These are phyloP conservation scores for Nemania sp. DNA, from an alignment of 2,329 filamentous ascomycete genomes.

Conservation along the genomic window DNA sequence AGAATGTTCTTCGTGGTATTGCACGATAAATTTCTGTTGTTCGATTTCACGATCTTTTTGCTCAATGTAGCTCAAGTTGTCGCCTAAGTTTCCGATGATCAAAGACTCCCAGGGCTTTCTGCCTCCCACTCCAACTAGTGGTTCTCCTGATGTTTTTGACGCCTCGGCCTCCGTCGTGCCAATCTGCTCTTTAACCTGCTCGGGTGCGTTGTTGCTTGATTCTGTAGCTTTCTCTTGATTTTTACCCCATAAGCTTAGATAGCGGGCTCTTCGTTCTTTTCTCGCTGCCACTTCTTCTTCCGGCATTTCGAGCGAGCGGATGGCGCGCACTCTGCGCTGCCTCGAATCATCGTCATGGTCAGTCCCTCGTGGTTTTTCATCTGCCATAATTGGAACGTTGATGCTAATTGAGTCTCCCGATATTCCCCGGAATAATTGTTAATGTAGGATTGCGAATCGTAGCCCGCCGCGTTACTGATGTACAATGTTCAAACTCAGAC, in stretches of 20 bases:
- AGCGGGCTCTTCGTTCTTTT: constrained; percentile 27
- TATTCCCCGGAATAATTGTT: background rate
- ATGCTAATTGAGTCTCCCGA: background rate
- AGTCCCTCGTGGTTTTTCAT: background rate
- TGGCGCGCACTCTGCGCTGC: constrained; percentile 7
- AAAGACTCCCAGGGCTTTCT: constrained; percentile 39
- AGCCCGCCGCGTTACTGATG: background rate
- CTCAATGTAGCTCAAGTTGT: constrained; percentile 45
- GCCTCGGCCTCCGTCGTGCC: background rate
- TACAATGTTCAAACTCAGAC: constrained; percentile 23
- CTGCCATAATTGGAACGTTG: constrained; percentile 8
- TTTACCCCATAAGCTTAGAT: constrained; percentile 9
- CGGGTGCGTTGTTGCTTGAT: constrained; percentile 5
- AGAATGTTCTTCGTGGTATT: constrained; percentile 35
- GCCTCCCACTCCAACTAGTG: constrained; percentile 1
- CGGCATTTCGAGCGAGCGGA: constrained; percentile 30
- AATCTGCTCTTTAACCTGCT: constrained; percentile 1
- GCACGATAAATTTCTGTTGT: constrained; percentile 43
- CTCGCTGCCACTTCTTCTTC: constrained; percentile 32
- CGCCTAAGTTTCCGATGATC: constrained; percentile 44
- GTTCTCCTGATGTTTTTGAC: background rate
- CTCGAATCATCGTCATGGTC: background rate
- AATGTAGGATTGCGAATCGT: background rate
- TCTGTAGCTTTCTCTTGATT: constrained; percentile 5
- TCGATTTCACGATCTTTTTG: constrained; percentile 45